Evolutionary conservation across 2,329 filamentous ascomycete species (phyloP).

Genomic region (Ceratocystis variospora): DNA sequence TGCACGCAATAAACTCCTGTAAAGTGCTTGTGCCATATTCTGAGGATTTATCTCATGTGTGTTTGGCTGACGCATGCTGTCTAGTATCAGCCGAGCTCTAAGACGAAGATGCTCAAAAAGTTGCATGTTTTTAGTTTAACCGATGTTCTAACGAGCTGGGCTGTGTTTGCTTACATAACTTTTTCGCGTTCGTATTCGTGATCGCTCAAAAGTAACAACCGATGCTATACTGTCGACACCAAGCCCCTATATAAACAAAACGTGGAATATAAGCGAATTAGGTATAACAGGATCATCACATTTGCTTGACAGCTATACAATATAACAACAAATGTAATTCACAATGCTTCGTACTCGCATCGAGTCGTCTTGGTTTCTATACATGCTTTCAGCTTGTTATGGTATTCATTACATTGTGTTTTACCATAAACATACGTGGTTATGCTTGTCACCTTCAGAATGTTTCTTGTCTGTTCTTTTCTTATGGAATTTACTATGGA

Average conservation of each 20-base stretch:
- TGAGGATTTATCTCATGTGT: not conserved
- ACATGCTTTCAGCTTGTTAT: too few species aligned
- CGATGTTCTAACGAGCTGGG: not conserved
- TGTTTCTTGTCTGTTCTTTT: not conserved
- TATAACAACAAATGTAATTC: too few species aligned
- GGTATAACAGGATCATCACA: not conserved
- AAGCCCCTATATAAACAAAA: too few species aligned
- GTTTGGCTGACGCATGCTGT: not conserved
- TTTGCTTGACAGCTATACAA: too few species aligned
- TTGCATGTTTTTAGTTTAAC: slow-evolving; percentile 5
- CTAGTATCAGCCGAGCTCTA: not conserved
- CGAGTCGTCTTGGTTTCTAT: too few species aligned
- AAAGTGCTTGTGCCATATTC: slow-evolving; percentile 57
- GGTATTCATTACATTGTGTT: too few species aligned
- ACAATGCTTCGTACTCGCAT: too few species aligned
- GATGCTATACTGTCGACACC: not conserved
- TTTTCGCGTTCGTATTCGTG: slow-evolving; percentile 22
- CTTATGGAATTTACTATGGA: not conserved
- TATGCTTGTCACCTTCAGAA: too few species aligned
- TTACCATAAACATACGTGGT: too few species aligned
- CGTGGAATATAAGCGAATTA: not conserved
- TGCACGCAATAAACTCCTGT: slow-evolving; percentile 68
- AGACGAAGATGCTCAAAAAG: not conserved
- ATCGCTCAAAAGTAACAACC: not conserved
- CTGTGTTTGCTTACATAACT: slow-evolving; percentile 5